Evolutionary conservation across 768 basidiomycete genomes (phyloP), one percentile per base, ranked within the genome.

Genomic region (Serpula lacrymans): DNA sequence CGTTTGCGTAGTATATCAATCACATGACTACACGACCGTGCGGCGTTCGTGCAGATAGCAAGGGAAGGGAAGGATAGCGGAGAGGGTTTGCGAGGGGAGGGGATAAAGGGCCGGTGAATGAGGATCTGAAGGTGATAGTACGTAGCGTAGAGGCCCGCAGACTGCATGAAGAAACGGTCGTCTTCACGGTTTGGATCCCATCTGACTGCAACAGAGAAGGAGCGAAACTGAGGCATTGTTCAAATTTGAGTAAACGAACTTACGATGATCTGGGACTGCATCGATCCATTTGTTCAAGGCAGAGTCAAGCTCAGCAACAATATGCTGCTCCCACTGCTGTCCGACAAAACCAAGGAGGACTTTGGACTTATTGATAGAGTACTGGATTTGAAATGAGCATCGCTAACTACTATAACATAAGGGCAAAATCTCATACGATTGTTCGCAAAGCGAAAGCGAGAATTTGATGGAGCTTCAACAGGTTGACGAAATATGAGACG

Each of bases 41-140:
- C 85, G 1, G 90, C 81, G 45, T 90, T 91, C n/a, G 83, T 80
- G 58, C 88, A 91, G 39, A 92, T 90, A 0, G 86, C 85, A 23
- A 91, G 67, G 0, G 88, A 82, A 53, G 65, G 80, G 51, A 81
- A 75, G 1, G 69, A 65, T 25, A 76, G 52, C 2, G 62, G 56
- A 0, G 69, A 63, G 0, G 70, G 70, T 41, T 78, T 78, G 32
- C 71, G 64, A 3, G 78, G 75, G 0, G 75, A 75, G 0, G 85
- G 84, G 42, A 92, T 82, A 59, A 87, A 89, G 3, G 84, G 83
- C 30, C 88, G 72, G 58, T 92, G 89, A 35, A 89, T 76, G 42
- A 80, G 66, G 49, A 91, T 89, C 48, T 80, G 74, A 21, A 71
- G 58, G 39, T 71, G 63, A 50, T 82, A 82, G 54, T 78, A 83